A percentile compares a stretch with the other conserved stretches of the same genome.
Conservation (phyloP, 345 rosid species). For the Pugionium cornutum region DNA sequence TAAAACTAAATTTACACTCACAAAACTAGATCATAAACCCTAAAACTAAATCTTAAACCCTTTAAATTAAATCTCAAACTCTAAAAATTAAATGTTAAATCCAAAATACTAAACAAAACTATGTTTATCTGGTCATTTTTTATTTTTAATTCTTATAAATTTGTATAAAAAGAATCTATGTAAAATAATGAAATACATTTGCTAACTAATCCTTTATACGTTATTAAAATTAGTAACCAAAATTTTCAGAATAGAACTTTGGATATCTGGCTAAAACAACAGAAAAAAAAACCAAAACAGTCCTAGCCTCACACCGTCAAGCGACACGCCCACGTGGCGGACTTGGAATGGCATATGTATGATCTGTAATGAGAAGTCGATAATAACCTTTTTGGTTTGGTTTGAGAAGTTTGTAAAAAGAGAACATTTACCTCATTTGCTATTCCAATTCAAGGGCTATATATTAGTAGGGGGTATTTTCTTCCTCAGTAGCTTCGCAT, state of each 20-base stretch:
- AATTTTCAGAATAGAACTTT: background rate
- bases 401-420: background rate
- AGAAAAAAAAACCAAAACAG: slow-evolving; percentile 10
- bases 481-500: slow-evolving; percentile 17
- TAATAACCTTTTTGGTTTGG: background rate
- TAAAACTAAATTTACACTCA: too few species aligned
- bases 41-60: too few species aligned
- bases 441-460: slow-evolving; percentile 7
- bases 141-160: too few species aligned
- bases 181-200: too few species aligned
- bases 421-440: background rate
- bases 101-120: too few species aligned
- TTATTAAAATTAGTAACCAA: too few species aligned
- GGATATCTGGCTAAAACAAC: slow-evolving; percentile 9
- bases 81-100: too few species aligned
- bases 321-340: slow-evolving; percentile 27
- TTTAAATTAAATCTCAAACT: too few species aligned
- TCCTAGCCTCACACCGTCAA: slow-evolving; percentile 21
- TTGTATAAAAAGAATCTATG: too few species aligned
- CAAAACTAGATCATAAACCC: too few species aligned
- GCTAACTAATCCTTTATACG: too few species aligned
- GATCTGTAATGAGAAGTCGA: background rate
- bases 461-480: background rate
- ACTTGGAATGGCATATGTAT: background rate
- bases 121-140: too few species aligned